phyloP scores from a whole-genome alignment of 331 rosid genomes.

The Pyracantha coccinea region DNA sequence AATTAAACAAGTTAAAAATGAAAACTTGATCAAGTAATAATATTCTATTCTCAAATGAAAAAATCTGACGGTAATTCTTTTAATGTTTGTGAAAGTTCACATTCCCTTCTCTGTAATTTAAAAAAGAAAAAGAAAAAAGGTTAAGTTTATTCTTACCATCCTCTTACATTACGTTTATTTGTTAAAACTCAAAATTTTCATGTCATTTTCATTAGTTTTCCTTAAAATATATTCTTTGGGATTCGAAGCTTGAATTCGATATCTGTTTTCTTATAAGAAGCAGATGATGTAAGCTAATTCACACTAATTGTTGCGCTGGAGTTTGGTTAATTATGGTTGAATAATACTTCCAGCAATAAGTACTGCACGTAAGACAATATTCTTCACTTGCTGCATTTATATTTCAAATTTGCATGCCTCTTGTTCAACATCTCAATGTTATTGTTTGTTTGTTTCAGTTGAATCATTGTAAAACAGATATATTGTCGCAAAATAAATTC shows the following conservation, averaged over 20 bases:
- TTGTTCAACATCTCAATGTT: not conserved
- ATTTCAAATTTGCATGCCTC: not conserved
- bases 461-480: not conserved
- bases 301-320: not conserved
- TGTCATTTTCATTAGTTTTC: too few species aligned
- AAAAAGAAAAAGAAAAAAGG: too few species aligned
- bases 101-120: too few species aligned
- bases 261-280: not conserved
- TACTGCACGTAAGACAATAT: conserved; percentile 6
- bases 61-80: not conserved
- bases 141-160: too few species aligned
- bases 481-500: not conserved
- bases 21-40: not conserved
- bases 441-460: not conserved
- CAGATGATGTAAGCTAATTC: not conserved
- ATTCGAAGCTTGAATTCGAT: not conserved
- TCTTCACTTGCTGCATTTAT: not conserved
- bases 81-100: not conserved
- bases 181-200: too few species aligned
- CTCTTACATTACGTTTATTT: too few species aligned
- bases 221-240: not conserved
- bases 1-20: not conserved
- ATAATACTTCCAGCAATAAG: not conserved
- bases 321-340: not conserved
- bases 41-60: not conserved